These are phyloP conservation scores for Furcasterigmium furcatum DNA, from an alignment of 2,329 filamentous ascomycete genomes.

Conservation along the genomic window DNA sequence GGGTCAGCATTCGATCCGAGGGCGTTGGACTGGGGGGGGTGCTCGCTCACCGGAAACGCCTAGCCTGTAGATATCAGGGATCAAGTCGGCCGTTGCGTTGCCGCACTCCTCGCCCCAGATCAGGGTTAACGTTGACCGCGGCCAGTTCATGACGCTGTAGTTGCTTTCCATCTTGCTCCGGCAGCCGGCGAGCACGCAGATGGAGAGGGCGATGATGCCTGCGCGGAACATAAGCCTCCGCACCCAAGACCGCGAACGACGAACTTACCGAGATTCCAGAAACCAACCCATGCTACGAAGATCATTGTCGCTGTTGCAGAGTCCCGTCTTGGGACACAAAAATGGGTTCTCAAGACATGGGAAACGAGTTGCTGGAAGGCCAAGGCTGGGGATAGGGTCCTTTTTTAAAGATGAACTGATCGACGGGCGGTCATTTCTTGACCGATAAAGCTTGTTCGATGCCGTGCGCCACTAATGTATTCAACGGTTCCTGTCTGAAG, in stretches of 20 bases:
- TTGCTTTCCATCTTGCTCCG: conserved; percentile 1
- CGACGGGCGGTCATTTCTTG: too few species aligned
- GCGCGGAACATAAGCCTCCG: too few species aligned
- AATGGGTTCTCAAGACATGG: not conserved
- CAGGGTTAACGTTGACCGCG: not conserved
- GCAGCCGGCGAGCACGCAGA: conserved; percentile 4
- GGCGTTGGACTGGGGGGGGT: too few species aligned
- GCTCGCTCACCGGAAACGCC: conserved; percentile 1
- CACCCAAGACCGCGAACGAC: not conserved
- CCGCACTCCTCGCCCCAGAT: conserved; percentile 1
- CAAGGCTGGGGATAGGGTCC: too few species aligned
- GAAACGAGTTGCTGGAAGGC: too few species aligned
- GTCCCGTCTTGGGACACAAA: not conserved
- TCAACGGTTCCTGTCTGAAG: not conserved
- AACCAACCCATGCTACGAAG: not conserved
- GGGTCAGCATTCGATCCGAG: too few species aligned
- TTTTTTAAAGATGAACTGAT: too few species aligned
- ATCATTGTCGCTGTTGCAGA: not conserved
- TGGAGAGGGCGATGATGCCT: conserved; percentile 4
- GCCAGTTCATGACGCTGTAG: conserved; percentile 4
- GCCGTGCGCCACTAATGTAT: not conserved
- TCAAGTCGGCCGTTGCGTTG: not conserved
- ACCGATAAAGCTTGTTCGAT: too few species aligned
- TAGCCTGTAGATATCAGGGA: conserved; percentile 2
- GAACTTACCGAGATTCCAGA: not conserved